phyloP scores from a whole-genome alignment of 331 rosid genomes.

The Cydonia oblonga region DNA sequence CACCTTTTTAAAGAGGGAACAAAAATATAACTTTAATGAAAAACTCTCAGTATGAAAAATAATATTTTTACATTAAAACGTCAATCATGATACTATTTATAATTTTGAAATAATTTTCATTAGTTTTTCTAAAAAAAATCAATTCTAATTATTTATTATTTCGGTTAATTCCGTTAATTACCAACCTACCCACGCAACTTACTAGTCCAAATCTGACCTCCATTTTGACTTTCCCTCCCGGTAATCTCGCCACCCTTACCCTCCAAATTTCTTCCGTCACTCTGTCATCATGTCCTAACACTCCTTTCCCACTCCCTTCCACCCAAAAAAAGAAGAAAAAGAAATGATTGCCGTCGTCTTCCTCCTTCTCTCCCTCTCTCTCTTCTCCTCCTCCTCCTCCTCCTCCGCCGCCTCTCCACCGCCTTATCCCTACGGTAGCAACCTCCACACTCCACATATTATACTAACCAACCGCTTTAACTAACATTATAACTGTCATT shows the following conservation, averaged over 20 bases:
- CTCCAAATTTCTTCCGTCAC: background rate
- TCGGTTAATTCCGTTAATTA: no score
- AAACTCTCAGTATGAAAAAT: no score
- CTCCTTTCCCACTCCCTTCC: background rate
- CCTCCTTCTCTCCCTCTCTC: background rate
- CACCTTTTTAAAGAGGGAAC: no score
- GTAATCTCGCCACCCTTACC: background rate
- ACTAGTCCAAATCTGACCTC: background rate
- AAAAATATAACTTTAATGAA: no score
- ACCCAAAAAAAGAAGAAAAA: background rate
- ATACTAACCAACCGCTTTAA: background rate
- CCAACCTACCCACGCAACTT: no score
- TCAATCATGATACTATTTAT: no score
- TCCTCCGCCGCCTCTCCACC: conserved; percentile 2
- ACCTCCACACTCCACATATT: background rate
- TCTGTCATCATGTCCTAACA: background rate
- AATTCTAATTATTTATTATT: no score
- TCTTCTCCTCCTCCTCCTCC: background rate
- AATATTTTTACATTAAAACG: no score
- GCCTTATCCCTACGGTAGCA: conserved; percentile 40
- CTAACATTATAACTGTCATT: conserved; percentile 4
- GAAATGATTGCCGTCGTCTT: conserved; percentile 25
- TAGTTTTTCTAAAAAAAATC: no score
- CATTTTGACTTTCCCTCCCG: background rate
- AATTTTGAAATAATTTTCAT: no score